Conservation (phyloP, 2,329 filamentous ascomycete genomes). For the Aureobasidium leucospermi region DNA sequence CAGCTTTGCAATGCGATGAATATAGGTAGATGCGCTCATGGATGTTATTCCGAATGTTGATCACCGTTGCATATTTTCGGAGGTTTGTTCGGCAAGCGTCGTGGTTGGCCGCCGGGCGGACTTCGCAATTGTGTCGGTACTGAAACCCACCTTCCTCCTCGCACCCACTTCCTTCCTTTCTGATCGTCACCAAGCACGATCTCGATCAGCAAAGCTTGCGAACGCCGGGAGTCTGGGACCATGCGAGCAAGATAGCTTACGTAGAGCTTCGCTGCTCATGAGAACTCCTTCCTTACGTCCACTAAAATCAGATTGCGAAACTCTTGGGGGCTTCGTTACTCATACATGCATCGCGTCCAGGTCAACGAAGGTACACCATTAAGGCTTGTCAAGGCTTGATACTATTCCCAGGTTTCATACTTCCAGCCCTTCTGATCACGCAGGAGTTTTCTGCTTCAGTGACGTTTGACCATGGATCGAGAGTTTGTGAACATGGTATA, state of each 20-base stretch:
- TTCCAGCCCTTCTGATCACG: background rate
- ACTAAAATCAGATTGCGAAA: no score
- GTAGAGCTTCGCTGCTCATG: no score
- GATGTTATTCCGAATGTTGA: background rate
- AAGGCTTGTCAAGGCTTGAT: background rate
- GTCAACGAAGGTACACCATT: background rate
- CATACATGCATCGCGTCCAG: background rate
- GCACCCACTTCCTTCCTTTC: background rate
- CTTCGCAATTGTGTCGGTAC: background rate
- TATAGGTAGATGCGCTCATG: no score
- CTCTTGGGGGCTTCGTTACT: background rate
- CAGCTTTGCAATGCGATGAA: no score
- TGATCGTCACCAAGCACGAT: background rate
- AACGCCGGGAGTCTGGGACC: no score
- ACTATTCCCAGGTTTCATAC: background rate
- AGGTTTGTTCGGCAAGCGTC: slow-evolving; percentile 6
- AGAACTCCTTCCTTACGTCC: no score
- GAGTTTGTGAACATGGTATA: background rate
- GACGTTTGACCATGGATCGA: background rate
- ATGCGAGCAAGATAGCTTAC: no score
- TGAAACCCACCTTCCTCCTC: background rate
- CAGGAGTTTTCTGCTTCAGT: background rate
- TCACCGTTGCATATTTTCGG: background rate
- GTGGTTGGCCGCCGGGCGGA: slow-evolving; percentile 4
- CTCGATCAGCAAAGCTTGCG: no score